Conservation (phyloP, 2,329 filamentous ascomycete genomes). For the Phaeomoniella chlamydospora region DNA sequence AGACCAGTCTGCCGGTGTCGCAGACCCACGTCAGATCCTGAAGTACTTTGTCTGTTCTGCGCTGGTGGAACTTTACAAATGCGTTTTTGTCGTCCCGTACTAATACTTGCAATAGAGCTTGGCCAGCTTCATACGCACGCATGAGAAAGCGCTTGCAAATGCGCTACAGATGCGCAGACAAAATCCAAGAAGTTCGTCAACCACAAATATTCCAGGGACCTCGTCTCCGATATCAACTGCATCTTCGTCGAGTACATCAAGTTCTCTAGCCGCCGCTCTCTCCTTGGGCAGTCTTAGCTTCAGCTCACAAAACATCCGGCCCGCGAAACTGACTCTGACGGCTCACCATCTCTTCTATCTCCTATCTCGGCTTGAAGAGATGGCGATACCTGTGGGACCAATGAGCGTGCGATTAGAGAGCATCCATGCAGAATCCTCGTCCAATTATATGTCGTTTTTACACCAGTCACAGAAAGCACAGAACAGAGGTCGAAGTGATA, state of each 20-base stretch:
- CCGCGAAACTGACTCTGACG: slow-evolving; percentile 80
- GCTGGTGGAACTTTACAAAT: too few relatives aligned
- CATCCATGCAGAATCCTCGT: slow-evolving; percentile 71
- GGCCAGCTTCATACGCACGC: slow-evolving; percentile 87
- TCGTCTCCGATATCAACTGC: slow-evolving; percentile 33
- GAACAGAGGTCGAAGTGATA: slow-evolving; percentile 66
- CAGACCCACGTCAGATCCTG: too few relatives aligned
- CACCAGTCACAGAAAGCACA: slow-evolving; percentile 50
- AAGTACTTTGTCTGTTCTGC: too few relatives aligned
- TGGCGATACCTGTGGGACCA: slow-evolving; percentile 78
- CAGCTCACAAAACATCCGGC: slow-evolving; percentile 71
- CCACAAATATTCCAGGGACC: slow-evolving; percentile 45
- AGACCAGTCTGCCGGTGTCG: too few relatives aligned
- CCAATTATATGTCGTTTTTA: slow-evolving; percentile 93
- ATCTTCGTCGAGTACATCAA: slow-evolving; percentile 50
- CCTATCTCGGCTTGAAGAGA: slow-evolving; percentile 84
- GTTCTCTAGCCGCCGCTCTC: slow-evolving; percentile 64
- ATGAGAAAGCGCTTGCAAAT: slow-evolving; percentile 95
- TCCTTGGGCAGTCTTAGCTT: slow-evolving; percentile 78
- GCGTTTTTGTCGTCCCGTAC: too few relatives aligned
- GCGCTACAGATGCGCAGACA: slow-evolving; percentile 72
- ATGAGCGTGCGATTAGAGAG: slow-evolving; percentile 96
- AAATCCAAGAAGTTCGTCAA: slow-evolving; percentile 50
- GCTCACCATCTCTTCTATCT: slow-evolving; percentile 96
- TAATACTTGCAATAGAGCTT: too few relatives aligned